Evolutionary conservation across 2,329 filamentous ascomycete genomes (phyloP).

Genomic region (Colletotrichum phormii): DNA sequence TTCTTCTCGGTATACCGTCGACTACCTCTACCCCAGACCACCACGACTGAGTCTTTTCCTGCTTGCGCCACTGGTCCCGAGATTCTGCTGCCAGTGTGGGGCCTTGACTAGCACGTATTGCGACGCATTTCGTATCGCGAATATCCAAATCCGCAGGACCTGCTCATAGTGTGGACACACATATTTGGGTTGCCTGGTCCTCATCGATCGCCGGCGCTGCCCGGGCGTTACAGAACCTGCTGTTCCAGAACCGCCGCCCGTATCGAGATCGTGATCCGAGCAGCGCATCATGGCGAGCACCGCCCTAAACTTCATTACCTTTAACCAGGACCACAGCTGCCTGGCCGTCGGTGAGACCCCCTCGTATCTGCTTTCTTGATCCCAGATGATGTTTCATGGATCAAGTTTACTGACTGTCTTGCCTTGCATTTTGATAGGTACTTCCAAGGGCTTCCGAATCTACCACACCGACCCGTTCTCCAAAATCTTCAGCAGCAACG

Average conservation of each 20-base stretch:
- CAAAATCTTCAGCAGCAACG: conserved; percentile 93
- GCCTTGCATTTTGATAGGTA: conserved; percentile 65
- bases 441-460: conserved; percentile 92
- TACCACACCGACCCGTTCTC: conserved; percentile 97
- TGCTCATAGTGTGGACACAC: background rate
- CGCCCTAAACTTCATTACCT: conserved; percentile 96
- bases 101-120: background rate
- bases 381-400: background rate
- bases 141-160: background rate
- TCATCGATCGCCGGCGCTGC: conserved; percentile 14
- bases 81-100: background rate
- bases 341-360: conserved; percentile 83
- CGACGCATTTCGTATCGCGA: background rate
- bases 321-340: conserved; percentile 99
- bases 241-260: background rate
- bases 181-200: background rate
- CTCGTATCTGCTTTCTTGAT: background rate
- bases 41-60: background rate
- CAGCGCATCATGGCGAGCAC: conserved; percentile 68
- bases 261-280: background rate
- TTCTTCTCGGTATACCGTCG: background rate
- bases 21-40: background rate
- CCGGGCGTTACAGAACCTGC: conserved; percentile 13
- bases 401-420: conserved; percentile 21
- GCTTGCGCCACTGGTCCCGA: background rate